Conservation (phyloP, 1,284 basidiomycete genomes). For the Ustilago sp. region DNA sequence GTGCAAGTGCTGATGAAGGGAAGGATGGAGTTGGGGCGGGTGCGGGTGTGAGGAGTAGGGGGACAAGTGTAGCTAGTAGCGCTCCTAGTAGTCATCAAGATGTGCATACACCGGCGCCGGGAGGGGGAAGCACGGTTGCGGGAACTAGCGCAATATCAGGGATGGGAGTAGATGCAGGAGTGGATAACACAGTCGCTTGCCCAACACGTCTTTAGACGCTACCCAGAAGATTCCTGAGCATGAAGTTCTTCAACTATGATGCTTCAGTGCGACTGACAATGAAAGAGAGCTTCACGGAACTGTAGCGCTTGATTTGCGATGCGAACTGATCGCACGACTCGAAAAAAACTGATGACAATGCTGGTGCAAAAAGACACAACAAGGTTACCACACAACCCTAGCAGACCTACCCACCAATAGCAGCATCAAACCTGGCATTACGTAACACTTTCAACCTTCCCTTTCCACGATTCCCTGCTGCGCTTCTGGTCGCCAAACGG, state of each 20-base stretch:
- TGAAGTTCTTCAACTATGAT: slow-evolving; percentile 16
- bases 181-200: not conserved
- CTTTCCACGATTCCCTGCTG: slow-evolving; percentile 9
- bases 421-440: slow-evolving; percentile 13
- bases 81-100: slow-evolving; percentile 1
- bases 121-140: too few relatives aligned
- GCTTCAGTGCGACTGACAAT: not conserved
- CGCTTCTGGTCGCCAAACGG: not conserved
- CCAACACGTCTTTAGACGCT: slow-evolving; percentile 21
- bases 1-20: slow-evolving; percentile 17
- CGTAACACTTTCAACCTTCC: slow-evolving; percentile 15
- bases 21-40: not conserved
- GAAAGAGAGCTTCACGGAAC: not conserved
- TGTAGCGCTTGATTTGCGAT: not conserved
- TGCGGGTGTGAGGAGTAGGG: slow-evolving; percentile 17
- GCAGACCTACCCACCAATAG: not conserved
- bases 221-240: slow-evolving; percentile 43
- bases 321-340: not conserved
- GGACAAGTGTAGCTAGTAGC: slow-evolving; percentile 21
- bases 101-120: not conserved
- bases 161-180: not conserved
- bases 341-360: not conserved
- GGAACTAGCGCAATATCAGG: too few relatives aligned
- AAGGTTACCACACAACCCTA: not conserved
- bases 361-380: not conserved